phyloP scores from a whole-genome alignment of 2,329 filamentous ascomycete species.

The Phialophora verrucosa region DNA sequence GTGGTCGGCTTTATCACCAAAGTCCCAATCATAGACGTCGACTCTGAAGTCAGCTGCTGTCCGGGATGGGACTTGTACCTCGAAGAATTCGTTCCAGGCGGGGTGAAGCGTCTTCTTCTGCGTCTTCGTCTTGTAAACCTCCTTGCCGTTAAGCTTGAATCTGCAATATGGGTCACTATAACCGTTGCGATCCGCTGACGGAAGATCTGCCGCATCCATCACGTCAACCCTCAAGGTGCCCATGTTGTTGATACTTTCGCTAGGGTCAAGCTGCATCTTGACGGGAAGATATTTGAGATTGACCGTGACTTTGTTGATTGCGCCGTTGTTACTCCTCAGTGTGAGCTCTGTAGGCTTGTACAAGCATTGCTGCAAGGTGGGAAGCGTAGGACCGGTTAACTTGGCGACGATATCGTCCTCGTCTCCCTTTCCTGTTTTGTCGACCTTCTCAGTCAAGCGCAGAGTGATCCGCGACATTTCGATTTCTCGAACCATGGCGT shows the following conservation, averaged over 20 bases:
- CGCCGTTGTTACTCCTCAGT: conserved; percentile 78
- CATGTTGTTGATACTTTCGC: conserved; percentile 99
- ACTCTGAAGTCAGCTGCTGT: conserved; percentile 83
- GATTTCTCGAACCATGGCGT: conserved; percentile 95
- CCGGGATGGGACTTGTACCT: conserved; percentile 78
- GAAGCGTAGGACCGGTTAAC: conserved; percentile 80
- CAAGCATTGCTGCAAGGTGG: conserved; percentile 85
- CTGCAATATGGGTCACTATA: conserved; percentile 97
- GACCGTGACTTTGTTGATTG: conserved; percentile 79
- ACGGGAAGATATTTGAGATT: conserved; percentile 94
- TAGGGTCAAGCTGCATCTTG: conserved; percentile 90
- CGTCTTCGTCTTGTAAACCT: conserved; percentile 92
- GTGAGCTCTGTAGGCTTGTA: conserved; percentile 87
- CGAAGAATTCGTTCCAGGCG: conserved; percentile 95
- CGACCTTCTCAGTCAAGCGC: conserved; percentile 78
- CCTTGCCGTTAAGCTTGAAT: conserved; percentile 86
- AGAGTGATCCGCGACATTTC: conserved; percentile 94
- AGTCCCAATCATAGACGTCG: conserved; percentile 93
- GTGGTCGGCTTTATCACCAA: conserved; percentile 91
- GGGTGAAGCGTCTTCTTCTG: conserved; percentile 97
- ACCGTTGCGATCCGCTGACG: conserved; percentile 91
- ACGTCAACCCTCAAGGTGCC: conserved; percentile 93
- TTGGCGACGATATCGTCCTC: conserved; percentile 80
- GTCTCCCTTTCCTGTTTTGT: conserved; percentile 70
- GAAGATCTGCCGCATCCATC: conserved; percentile 83